Percentiles rank a stretch among this genome's conserved stretches.
These are phyloP conservation scores for Butyriboletus appendiculatus DNA, from an alignment of 1,284 basidiomycete genomes.

Conservation along the genomic window DNA sequence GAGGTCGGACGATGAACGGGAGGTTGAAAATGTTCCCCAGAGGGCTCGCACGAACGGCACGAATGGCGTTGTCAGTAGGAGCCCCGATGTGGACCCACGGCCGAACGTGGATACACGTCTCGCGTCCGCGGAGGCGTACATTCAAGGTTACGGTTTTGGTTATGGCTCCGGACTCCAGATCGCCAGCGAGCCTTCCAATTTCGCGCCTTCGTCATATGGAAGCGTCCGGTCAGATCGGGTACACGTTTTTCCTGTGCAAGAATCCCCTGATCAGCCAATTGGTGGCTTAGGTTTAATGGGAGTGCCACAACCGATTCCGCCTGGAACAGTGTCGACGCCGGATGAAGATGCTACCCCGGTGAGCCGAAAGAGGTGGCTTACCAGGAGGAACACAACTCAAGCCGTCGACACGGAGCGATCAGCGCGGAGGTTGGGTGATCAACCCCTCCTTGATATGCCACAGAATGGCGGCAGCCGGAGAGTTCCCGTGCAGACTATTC, in stretches of 20 bases:
- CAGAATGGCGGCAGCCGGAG: constrained; percentile 19
- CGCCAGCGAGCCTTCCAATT: constrained; percentile 12
- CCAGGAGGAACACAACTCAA: constrained; percentile 31
- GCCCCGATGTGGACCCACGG: constrained; percentile 4
- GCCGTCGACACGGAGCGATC: constrained; percentile 22
- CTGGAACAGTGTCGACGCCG: constrained; percentile 30
- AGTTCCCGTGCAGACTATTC: constrained; percentile 15
- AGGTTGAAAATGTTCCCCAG: constrained; percentile 7
- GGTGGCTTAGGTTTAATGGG: constrained; percentile 30
- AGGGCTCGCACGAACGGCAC: constrained; percentile 15
- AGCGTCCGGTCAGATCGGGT: constrained; percentile 22
- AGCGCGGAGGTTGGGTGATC: constrained; percentile 15
- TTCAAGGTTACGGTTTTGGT: constrained; percentile 33
- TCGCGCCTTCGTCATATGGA: constrained; percentile 23
- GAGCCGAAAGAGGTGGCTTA: constrained; percentile 19
- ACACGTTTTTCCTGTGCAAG: constrained; percentile 29
- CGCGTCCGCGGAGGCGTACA: constrained; percentile 31
- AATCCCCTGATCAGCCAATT: constrained; percentile 28
- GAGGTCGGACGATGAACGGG: constrained; percentile 34
- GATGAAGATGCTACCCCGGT: constrained; percentile 33
- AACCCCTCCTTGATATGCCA: constrained; percentile 8
- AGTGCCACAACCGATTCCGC: constrained; percentile 21
- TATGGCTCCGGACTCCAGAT: constrained; percentile 30
- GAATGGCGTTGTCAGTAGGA: constrained; percentile 2
- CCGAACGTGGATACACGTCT: constrained; percentile 19